Base-by-base conservation (phyloP, 805 yeast species). In the Monosporozyma siamensis region DNA sequence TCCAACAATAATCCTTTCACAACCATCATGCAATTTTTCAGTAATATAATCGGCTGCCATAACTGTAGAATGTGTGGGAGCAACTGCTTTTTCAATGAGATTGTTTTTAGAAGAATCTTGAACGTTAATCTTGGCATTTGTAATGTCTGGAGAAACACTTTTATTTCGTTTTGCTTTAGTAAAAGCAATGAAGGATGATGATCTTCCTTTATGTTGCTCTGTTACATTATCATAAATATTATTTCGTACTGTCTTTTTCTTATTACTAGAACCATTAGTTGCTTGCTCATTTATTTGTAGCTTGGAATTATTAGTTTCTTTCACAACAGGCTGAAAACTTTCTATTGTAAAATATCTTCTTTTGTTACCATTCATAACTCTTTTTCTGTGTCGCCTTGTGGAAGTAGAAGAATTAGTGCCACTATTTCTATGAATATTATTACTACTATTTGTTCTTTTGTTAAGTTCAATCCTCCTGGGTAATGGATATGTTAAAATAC, bases 401-500 rank as follows among this genome's bases (percentile, higher is more conserved):
- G 25, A 23, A 23, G 6, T 23, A n/a, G n/a, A 3, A 59, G 49
- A 34, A 61, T 64, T 39, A 66, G 61, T 6, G 53, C 48, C 18
- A 32, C 18, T 9, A 20, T 20, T 32, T 9, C 18, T 32, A 18
- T 32, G 17, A 32, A 8, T 32, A 32, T 15, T 31, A 31, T 15
- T 31, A 17, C n/a, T 11, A 14, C 14, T 32, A 18, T 11, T 18
- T n/a, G n/a, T n/a, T n/a, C n/a, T n/a, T n/a, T n/a, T n/a, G n/a
- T n/a, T n/a, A n/a, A n/a, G n/a, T n/a, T n/a, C n/a, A n/a, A n/a
- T n/a, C n/a, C n/a, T n/a, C n/a, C n/a, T n/a, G n/a, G n/a, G 20
- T 20, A 32, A 18, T 3, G 83, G 83, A 46, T 69, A 70, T 41
- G 66, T 63, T 39, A 78, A 59, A 1, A 83, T 57, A 41, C 69